Evolutionary conservation across 805 yeast genomes (phyloP), one percentile per base, ranked within the genome.

Genomic region (Lipomyces spencermartinsiae): DNA sequence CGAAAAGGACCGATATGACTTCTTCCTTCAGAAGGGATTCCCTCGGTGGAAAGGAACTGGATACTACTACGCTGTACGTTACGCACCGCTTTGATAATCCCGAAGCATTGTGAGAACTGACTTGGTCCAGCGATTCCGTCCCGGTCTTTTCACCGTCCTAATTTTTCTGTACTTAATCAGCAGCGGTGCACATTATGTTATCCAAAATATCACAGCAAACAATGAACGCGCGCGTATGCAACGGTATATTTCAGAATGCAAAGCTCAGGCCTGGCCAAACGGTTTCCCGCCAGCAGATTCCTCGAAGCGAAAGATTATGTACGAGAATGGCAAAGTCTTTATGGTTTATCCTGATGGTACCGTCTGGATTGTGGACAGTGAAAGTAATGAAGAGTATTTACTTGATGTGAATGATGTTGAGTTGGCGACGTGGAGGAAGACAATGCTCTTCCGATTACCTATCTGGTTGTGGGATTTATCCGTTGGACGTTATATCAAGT

Each of bases 1-100:
- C 31, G 85, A 86, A 64, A 83, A 83, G 66, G 87, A 89, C 60
- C 83, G 92, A 7, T 95, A 95, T 78, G 98, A 95, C 78, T 93
- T 87, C 78, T 95, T 91, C 79, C 81, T 91, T 63, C 82, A 85
- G 56, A 85, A 86, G 73, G 98, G 98, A 7, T 94, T 95, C 79
- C 98, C 99, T 6, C 83, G 84, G 69, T 92, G 90, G 85, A 87
- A 87, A 66, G 91, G 88, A 16, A 83, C 87, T 25, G 91, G 86
- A 63, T 86, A 90, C 81, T 82, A 82, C 70, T 86, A 89, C 77
- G 76, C 74, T 43, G 68, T 64, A 51, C 5, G 70, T 59, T 9
- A 14, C 2, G 16, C 49, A 43, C 49, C 16, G 22, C 22, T n/a
- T 43, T 43, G 22, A 43, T 8, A 16, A 10, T n/a, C 19, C 61